A percentile compares a stretch with the other conserved stretches of the same genome.
Conservation (phyloP, 139 green algal species). For the Chlamydomonas sphaeroides region DNA sequence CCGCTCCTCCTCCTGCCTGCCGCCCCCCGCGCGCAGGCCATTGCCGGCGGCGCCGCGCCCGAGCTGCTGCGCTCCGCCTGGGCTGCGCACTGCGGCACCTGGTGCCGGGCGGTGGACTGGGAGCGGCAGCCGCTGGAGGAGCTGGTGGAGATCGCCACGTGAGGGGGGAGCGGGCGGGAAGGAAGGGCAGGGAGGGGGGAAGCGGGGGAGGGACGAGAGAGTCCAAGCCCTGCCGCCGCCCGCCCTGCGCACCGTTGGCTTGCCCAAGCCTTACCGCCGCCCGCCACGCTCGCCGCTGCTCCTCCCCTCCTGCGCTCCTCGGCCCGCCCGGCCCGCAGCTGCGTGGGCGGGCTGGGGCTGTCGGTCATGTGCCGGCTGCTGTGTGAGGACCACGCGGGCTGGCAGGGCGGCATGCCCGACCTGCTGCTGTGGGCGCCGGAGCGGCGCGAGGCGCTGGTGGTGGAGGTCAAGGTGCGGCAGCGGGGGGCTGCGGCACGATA, state of each 20-base stretch:
- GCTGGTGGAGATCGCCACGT: constrained; percentile 75
- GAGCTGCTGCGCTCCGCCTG: constrained; percentile 50
- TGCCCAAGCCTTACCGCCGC: too few relatives aligned
- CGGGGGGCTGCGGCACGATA: too few relatives aligned
- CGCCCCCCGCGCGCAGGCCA: constrained; percentile 6
- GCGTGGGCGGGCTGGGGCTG: constrained; percentile 76
- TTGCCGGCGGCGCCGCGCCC: constrained; percentile 49
- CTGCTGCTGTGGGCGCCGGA: constrained; percentile 84
- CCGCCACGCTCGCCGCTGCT: too few relatives aligned
- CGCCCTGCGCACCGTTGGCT: too few relatives aligned
- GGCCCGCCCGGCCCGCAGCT: too few relatives aligned
- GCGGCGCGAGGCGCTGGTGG: constrained; percentile 46
- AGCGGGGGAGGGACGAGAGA: not conserved
- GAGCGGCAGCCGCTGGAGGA: constrained; percentile 67
- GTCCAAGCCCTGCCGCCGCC: too few relatives aligned
- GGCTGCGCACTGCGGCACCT: constrained; percentile 59
- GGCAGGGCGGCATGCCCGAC: constrained; percentile 86
- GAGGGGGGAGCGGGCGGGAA: constrained; percentile 49
- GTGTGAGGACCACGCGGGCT: constrained; percentile 77
- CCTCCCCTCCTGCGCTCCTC: too few relatives aligned
- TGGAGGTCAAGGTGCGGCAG: constrained; percentile 53
- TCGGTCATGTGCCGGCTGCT: constrained; percentile 80
- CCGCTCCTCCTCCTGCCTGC: not conserved
- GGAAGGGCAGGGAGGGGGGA: not conserved
- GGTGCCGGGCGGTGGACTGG: constrained; percentile 81